Evolutionary conservation across 2,329 filamentous ascomycete genomes (phyloP).

Genomic region (Plenodomus lindquistii): DNA sequence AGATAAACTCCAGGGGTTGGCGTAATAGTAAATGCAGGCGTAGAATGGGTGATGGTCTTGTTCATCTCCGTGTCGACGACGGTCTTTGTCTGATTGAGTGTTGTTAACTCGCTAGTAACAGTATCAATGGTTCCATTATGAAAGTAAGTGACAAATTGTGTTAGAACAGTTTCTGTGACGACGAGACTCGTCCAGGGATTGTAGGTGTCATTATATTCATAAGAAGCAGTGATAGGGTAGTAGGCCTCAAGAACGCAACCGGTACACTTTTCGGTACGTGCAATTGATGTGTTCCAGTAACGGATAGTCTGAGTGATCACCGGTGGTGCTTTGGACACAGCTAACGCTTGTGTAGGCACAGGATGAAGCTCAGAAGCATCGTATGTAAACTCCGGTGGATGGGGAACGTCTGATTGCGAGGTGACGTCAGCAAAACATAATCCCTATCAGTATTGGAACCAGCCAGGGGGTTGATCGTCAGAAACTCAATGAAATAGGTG

Average conservation of each 20-base stretch:
- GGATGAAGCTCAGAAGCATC: neutral
- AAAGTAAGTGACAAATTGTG: constrained; percentile 28
- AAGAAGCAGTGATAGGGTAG: constrained; percentile 27
- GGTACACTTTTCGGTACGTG: constrained; percentile 22
- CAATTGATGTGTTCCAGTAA: constrained; percentile 1
- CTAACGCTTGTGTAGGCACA: neutral
- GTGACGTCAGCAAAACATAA: neutral
- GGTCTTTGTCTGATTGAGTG: constrained; percentile 33
- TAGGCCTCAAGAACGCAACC: constrained; percentile 36
- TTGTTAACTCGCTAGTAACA: constrained; percentile 24
- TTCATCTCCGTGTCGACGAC: constrained; percentile 12
- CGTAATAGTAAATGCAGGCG: constrained; percentile 26
- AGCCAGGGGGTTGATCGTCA: neutral
- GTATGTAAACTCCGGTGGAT: neutral
- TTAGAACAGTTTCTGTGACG: constrained; percentile 33
- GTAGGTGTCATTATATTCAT: constrained; percentile 1
- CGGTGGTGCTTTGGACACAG: neutral
- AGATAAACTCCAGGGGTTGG: constrained; percentile 18
- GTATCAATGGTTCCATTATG: constrained; percentile 30
- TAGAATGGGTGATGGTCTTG: constrained; percentile 22
- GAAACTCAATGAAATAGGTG: neutral
- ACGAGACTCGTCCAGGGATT: constrained; percentile 26
- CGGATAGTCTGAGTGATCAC: neutral
- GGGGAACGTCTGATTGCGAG: neutral
- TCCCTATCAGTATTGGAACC: neutral